Base-by-base conservation (phyloP, 2,329 filamentous ascomycete species). In the Talaromyces islandicus region DNA sequence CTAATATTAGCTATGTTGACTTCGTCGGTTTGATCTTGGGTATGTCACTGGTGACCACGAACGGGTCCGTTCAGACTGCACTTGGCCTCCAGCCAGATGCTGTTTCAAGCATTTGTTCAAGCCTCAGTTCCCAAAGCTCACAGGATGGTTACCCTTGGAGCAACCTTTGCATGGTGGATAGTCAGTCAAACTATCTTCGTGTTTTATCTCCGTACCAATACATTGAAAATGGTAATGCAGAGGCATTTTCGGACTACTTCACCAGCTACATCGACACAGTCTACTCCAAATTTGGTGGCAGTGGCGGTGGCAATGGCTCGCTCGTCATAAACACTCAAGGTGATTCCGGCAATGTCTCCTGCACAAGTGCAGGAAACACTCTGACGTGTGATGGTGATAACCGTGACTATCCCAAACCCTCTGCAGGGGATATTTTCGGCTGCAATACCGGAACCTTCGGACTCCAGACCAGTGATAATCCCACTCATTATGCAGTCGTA, bases 241-340 rank as follows among this genome's bases (percentile, higher is more conserved):
- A 66, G 19, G 73, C 85, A 7, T 83, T 86, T 65, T 60, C 72
- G 19, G 75, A 74, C 60, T 85, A 85, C 71, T 86, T 77, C 68
- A 66, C 76, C 41, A 53, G 73, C 17, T 81, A 84, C 65, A 77
- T 85, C 56, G 72, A 81, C 68, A 66, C 74, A 43, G 83, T 83
- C 7, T 86, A 83, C 83, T 63, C 69, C 30, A 78, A 21, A 1
- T 19, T n/a, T 52, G 27, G 27, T 25, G 12, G 24, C 24, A 4
- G 24, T 29, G 27, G 48, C 27, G 25, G 48, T 27, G 48, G 48
- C 41, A 65, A 64, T 10, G 64, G 71, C 48, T 70, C 78, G 57
- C 75, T 86, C 35, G 77, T 72, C 9, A 70, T 86, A 69, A 78
- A 85, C 72, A 85, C 83, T 14, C 83, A 85, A 70, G 76, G 71